Conservation (phyloP, 1,139 yeast genomes). For the Hemisphaericaspora xylofermentans region DNA sequence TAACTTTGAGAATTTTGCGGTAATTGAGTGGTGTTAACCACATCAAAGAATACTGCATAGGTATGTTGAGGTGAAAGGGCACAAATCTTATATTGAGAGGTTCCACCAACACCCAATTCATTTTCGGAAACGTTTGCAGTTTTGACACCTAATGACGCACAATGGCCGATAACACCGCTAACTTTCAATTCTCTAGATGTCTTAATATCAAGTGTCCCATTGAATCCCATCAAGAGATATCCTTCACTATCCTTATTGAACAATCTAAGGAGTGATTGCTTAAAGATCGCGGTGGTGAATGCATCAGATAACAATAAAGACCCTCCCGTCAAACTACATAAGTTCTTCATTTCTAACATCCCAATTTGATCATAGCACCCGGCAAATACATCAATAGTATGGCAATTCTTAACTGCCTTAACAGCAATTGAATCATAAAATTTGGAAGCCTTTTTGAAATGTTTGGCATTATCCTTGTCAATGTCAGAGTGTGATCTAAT, state of each 20-base stretch:
- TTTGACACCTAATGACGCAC: constrained; percentile 66
- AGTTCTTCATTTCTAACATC: constrained; percentile 90
- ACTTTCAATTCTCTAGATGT: constrained; percentile 88
- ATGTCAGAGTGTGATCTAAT: constrained; percentile 96
- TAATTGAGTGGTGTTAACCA: constrained; percentile 53
- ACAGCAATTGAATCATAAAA: constrained; percentile 79
- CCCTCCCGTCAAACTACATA: constrained; percentile 92
- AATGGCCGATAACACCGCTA: constrained; percentile 93
- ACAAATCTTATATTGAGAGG: constrained; percentile 84
- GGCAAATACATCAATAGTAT: constrained; percentile 89
- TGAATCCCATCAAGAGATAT: constrained; percentile 81
- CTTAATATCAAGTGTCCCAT: constrained; percentile 80
- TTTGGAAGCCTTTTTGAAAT: constrained; percentile 85
- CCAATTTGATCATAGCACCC: constrained; percentile 99
- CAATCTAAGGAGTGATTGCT: constrained; percentile 86
- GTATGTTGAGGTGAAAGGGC: constrained; percentile 83
- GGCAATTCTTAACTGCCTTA: constrained; percentile 70
- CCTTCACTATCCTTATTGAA: constrained; percentile 81
- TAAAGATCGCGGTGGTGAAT: constrained; percentile 93
- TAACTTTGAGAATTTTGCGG: constrained; percentile 54
- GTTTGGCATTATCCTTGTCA: constrained; percentile 75
- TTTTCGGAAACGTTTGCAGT: constrained; percentile 81
- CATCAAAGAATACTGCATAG: constrained; percentile 85
- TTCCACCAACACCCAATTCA: constrained; percentile 91
- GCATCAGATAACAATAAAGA: constrained; percentile 88